Percentiles rank a stretch among this genome's conserved stretches.
phyloP scores from a whole-genome alignment of 1,284 basidiomycete species.

The Boletus mariae region DNA sequence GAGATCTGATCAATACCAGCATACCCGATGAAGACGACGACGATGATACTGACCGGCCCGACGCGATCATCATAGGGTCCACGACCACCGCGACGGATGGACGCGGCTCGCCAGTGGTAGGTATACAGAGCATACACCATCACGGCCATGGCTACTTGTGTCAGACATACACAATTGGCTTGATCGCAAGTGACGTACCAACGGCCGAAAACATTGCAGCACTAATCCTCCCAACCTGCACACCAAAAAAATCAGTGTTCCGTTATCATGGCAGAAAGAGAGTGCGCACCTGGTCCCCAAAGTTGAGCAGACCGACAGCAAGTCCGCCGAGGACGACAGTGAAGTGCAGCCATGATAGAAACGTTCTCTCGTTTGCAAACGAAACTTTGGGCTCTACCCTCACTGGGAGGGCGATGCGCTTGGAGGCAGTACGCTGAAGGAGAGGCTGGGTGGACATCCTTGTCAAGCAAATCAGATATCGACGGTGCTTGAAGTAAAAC shows the following conservation, averaged over 20 bases:
- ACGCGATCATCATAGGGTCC: slow-evolving; percentile 97
- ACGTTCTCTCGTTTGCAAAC: slow-evolving; percentile 94
- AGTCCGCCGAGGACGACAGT: slow-evolving; percentile 92
- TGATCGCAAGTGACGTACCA: slow-evolving; percentile 48
- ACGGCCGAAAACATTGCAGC: slow-evolving; percentile 91
- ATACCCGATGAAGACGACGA: slow-evolving; percentile 1
- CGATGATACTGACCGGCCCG: slow-evolving; percentile 60
- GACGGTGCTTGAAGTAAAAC: not conserved
- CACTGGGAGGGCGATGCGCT: slow-evolving; percentile 93
- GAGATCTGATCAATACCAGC: slow-evolving; percentile 10
- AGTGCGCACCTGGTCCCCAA: slow-evolving; percentile 82
- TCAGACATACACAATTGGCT: slow-evolving; percentile 7
- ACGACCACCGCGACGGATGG: slow-evolving; percentile 87
- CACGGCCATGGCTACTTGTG: slow-evolving; percentile 79
- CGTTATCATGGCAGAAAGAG: not conserved
- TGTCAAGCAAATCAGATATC: not conserved
- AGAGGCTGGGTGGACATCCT: slow-evolving; percentile 93
- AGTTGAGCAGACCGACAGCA: slow-evolving; percentile 95
- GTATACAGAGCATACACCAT: slow-evolving; percentile 96
- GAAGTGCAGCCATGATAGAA: slow-evolving; percentile 95
- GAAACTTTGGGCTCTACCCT: slow-evolving; percentile 93
- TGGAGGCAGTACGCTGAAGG: slow-evolving; percentile 91
- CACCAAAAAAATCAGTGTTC: slow-evolving; percentile 2
- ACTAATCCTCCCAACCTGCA: slow-evolving; percentile 83
- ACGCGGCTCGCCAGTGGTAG: slow-evolving; percentile 94